Percentiles rank a stretch among this genome's conserved stretches.
These are phyloP conservation scores for Fusarium subtropicale DNA, from an alignment of 2,329 filamentous ascomycete species.

Conservation along the genomic window DNA sequence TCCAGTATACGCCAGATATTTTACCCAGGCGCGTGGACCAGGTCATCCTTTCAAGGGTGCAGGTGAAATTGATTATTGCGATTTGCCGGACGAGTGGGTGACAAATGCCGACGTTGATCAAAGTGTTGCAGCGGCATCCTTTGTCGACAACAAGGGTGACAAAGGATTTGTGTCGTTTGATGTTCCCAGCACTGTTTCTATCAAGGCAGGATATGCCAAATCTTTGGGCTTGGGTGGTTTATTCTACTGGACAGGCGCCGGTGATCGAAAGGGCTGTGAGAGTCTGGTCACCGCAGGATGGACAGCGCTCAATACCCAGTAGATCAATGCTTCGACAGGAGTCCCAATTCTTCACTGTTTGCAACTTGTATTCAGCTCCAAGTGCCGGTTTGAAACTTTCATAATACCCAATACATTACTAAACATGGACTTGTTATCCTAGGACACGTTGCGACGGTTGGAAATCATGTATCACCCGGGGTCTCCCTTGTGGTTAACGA, in stretches of 20 bases:
- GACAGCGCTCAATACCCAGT: slow-evolving; percentile 55
- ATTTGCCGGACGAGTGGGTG: slow-evolving; percentile 67
- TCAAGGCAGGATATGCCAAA: slow-evolving; percentile 71
- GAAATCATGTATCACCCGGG: neutral
- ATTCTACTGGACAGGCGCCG: slow-evolving; percentile 77
- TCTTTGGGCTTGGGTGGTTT: slow-evolving; percentile 67
- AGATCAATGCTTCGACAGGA: neutral
- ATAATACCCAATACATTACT: no score
- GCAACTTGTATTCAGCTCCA: neutral
- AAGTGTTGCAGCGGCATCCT: slow-evolving; percentile 67
- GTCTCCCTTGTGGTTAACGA: neutral
- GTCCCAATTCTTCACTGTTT: neutral
- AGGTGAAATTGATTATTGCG: slow-evolving; percentile 71
- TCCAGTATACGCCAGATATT: slow-evolving; percentile 72
- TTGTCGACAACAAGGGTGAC: slow-evolving; percentile 55
- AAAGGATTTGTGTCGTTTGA: slow-evolving; percentile 73
- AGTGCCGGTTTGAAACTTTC: neutral
- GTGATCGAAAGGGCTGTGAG: slow-evolving; percentile 63
- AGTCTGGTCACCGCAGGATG: slow-evolving; percentile 72
- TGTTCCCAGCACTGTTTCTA: slow-evolving; percentile 67
- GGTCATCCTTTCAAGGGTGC: slow-evolving; percentile 63
- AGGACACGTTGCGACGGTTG: neutral
- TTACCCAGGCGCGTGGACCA: slow-evolving; percentile 63
- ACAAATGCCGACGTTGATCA: slow-evolving; percentile 59
- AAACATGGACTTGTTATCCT: neutral